phyloP scores from a whole-genome alignment of 2,329 filamentous ascomycete genomes.

The Pseudogymnoascus sp. region DNA sequence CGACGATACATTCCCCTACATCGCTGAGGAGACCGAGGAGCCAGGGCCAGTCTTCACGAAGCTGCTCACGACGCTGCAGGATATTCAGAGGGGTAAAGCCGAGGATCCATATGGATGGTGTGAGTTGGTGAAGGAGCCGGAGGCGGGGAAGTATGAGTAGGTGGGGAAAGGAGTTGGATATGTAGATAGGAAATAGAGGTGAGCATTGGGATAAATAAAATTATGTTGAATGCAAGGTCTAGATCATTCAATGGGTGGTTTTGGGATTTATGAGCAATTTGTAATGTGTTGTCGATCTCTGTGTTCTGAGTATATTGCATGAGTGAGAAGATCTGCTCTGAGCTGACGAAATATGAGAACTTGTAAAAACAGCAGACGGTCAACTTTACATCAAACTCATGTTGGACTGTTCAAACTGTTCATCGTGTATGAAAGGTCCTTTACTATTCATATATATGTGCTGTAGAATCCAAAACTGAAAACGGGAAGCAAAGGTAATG shows the following conservation, averaged over 20 bases:
- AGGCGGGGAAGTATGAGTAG: conserved; percentile 22
- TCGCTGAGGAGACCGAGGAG: conserved; percentile 51
- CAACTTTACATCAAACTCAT: not conserved
- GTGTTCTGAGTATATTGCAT: not conserved
- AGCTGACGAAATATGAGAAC: not conserved
- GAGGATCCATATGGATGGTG: conserved; percentile 49
- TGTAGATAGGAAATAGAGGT: not conserved
- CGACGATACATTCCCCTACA: conserved; percentile 48
- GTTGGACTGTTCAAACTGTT: no score
- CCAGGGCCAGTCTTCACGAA: conserved; percentile 67
- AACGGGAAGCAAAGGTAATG: not conserved
- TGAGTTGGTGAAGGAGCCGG: conserved; percentile 24
- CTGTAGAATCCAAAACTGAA: not conserved
- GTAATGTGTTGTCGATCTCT: not conserved
- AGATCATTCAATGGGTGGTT: not conserved
- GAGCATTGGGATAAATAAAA: not conserved
- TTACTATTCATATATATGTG: not conserved
- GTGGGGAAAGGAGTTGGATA: not conserved
- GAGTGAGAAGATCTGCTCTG: not conserved
- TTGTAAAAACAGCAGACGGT: not conserved
- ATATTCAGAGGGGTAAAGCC: conserved; percentile 74
- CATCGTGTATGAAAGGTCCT: not conserved
- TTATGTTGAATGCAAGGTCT: not conserved
- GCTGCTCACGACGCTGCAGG: conserved; percentile 70
- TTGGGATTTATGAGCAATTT: not conserved